Evolutionary conservation across 75 land plant genomes (phyloP).

Genomic region (Pinus taeda): DNA sequence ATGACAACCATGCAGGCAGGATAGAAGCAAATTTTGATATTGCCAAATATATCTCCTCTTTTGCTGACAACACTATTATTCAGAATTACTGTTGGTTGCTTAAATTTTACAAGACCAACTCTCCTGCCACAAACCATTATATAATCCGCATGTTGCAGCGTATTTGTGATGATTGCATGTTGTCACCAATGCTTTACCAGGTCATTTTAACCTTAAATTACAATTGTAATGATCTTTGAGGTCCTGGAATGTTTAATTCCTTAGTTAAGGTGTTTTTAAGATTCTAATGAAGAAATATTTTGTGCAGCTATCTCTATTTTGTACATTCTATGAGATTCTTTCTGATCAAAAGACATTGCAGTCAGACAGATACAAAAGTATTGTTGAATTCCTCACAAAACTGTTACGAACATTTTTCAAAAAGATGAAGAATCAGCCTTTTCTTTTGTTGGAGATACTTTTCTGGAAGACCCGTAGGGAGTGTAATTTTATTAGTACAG

Average conservation of each 20-base stretch:
- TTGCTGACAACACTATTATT: constrained; percentile 63
- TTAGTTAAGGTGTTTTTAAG: background rate
- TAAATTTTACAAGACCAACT: constrained; percentile 73
- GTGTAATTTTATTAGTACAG: constrained; percentile 67
- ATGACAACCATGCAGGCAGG: constrained; percentile 36
- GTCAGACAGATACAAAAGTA: constrained; percentile 54
- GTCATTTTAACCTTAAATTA: constrained; percentile 25
- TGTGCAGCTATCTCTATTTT: constrained; percentile 81
- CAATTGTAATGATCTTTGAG: background rate
- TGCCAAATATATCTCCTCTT: constrained; percentile 41
- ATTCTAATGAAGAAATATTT: background rate
- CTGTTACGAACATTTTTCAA: constrained; percentile 66
- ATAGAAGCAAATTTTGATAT: constrained; percentile 78
- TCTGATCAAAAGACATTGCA: constrained; percentile 54
- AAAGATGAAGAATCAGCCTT: constrained; percentile 73
- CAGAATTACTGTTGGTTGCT: constrained; percentile 94
- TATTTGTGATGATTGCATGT: constrained; percentile 76
- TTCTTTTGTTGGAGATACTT: constrained; percentile 85
- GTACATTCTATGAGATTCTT: constrained; percentile 70
- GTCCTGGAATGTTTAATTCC: background rate
- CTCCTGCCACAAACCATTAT: constrained; percentile 70
- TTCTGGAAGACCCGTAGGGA: constrained; percentile 91
- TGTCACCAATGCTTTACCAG: constrained; percentile 96
- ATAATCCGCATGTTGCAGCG: constrained; percentile 72
- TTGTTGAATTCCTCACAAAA: constrained; percentile 67